Evolutionary conservation across 257 asterid genomes (phyloP), one percentile per base, ranked within the genome.

Genomic region (Apocynum venetum): DNA sequence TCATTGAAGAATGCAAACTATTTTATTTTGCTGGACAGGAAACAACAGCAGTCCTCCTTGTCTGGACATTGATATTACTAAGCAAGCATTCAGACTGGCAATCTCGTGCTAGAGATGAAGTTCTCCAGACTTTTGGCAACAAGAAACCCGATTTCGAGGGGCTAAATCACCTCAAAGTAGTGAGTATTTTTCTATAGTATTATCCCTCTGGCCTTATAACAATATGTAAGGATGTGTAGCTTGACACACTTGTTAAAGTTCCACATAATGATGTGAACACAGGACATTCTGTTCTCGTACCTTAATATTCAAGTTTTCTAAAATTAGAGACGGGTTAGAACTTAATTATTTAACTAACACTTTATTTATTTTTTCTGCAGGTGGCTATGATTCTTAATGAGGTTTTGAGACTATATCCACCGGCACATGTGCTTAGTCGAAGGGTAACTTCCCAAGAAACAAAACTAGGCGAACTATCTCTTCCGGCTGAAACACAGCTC

Each of bases 11-110:
- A 52, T 83, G 87, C 79, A 77, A 69, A 44, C 3, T 83, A 13
- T 83, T 83, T 55, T 83, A 80, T 51, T 70, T 83, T 47, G 87
- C 80, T 9, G 87, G 87, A 14, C 84, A 83, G 67, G 84, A 83
- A 57, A 80, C 84, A 0, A 78, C 81, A 10, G 51, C 82, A 9
- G 51, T 41, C 0, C 36, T 83, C 74, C 81, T 80, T 3, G 82
- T 72, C 15, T 83, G 87, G 83, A 77, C 83, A 0, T 5, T 83
- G 81, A 63, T 80, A 46, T 35, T 83, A 1, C 25, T 83, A 13
- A 71, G 83, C 74, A 75, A 67, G 10, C 41, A 77, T 63, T 53
- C 5, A 0, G 75, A 80, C 3, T 83, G 87, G 84, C 83, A 83
- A 59, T 72, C 38, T 6, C 77, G 77, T 4, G 87, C 84, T 47